Evolutionary conservation across 2,329 filamentous ascomycete genomes (phyloP).

Genomic region (Lachnellula occidentalis): DNA sequence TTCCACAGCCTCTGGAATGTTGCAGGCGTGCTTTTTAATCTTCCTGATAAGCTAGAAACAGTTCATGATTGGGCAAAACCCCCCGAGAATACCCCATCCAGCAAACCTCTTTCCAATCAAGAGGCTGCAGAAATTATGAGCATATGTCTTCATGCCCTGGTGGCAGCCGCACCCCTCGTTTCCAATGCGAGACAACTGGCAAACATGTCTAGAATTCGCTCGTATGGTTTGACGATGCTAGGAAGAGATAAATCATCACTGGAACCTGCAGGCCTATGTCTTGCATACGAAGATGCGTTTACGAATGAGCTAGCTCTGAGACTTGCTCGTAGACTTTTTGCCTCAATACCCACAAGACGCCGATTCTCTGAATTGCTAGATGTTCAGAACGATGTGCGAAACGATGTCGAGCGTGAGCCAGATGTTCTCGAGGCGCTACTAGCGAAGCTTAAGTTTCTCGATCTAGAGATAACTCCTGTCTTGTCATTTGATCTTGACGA

Average conservation of each 20-base stretch:
- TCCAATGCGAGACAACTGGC: conserved; percentile 36
- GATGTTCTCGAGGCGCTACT: conserved; percentile 25
- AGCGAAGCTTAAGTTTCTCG: conserved; percentile 39
- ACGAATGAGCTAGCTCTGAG: conserved; percentile 55
- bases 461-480: conserved; percentile 27
- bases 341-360: conserved; percentile 41
- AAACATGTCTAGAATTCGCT: conserved; percentile 56
- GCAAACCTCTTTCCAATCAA: conserved; percentile 19
- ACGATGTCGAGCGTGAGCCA: conserved; percentile 17
- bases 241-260: conserved; percentile 41
- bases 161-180: conserved; percentile 47
- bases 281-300: conserved; percentile 59
- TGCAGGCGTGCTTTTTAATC: conserved; percentile 51
- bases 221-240: conserved; percentile 36
- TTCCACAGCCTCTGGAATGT: conserved; percentile 62
- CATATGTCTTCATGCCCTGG: conserved; percentile 57
- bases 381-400: conserved; percentile 21
- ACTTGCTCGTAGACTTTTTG: conserved; percentile 52
- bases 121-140: conserved; percentile 35
- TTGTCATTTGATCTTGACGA: conserved; percentile 47
- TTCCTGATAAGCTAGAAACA: conserved; percentile 34
- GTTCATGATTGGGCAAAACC: conserved; percentile 24
- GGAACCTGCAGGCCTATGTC: conserved; percentile 45
- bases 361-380: conserved; percentile 28
- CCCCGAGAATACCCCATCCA: background rate